Conservation (phyloP, 192 early-diverging fungal genomes). For the Cladochytrium replicatum region DNA sequence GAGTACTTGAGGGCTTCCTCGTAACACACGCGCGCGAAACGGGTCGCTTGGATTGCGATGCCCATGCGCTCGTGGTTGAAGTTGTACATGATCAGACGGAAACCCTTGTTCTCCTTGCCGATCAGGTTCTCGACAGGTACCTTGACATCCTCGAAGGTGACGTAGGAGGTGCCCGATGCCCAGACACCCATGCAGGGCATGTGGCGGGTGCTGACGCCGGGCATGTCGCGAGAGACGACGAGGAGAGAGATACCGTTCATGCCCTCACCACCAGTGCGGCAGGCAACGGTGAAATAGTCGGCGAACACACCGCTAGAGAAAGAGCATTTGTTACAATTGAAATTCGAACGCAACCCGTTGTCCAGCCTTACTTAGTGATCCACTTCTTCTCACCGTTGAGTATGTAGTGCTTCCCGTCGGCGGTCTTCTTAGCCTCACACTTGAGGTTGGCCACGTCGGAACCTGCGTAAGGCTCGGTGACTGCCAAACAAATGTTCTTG, state of each 20-base stretch:
- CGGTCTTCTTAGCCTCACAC: slow-evolving; percentile 52
- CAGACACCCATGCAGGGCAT: slow-evolving; percentile 77
- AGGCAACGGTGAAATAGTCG: slow-evolving; percentile 73
- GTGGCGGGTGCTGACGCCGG: slow-evolving; percentile 61
- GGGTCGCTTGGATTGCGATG: slow-evolving; percentile 72
- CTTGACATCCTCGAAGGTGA: slow-evolving; percentile 77
- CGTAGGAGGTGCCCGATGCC: slow-evolving; percentile 70
- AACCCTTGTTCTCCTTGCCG: slow-evolving; percentile 76
- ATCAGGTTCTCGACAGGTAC: slow-evolving; percentile 77
- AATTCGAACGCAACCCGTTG: background rate
- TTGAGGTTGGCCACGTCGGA: slow-evolving; percentile 68
- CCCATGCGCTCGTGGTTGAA: slow-evolving; percentile 72
- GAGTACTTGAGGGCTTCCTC: slow-evolving; percentile 76
- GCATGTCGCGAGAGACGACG: slow-evolving; percentile 59
- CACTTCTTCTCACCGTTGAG: slow-evolving; percentile 70
- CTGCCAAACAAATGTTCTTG: slow-evolving; percentile 72
- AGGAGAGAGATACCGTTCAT: slow-evolving; percentile 70
- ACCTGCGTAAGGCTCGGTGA: slow-evolving; percentile 62
- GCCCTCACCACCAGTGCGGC: slow-evolving; percentile 65
- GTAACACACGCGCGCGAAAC: slow-evolving; percentile 78
- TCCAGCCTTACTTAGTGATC: background rate
- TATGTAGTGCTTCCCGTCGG: slow-evolving; percentile 62
- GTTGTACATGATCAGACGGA: slow-evolving; percentile 57
- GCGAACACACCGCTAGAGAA: slow-evolving; percentile 66
- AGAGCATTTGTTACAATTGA: background rate